Evolutionary conservation across 2,329 filamentous ascomycete genomes (phyloP).

Genomic region (Stemphylium beticola): DNA sequence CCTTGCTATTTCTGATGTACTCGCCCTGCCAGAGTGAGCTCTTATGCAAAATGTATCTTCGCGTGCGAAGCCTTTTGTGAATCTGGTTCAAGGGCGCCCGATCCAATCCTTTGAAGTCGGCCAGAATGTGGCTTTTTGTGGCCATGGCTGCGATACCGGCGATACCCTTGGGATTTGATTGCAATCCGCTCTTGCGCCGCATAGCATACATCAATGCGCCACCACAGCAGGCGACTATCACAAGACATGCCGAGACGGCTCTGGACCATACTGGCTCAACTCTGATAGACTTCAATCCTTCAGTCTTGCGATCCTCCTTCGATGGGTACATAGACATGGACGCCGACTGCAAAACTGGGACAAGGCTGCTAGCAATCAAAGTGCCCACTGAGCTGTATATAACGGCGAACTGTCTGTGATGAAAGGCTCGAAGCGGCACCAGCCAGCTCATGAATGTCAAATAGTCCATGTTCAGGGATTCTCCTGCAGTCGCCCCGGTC

Average conservation of each 20-base stretch:
- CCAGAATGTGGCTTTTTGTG: conserved; percentile 73
- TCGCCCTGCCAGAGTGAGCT: conserved; percentile 71
- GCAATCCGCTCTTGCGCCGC: conserved; percentile 68
- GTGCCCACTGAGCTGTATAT: conserved; percentile 69
- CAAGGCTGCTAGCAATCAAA: conserved; percentile 69
- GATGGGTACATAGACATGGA: conserved; percentile 64
- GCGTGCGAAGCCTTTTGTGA: conserved; percentile 68
- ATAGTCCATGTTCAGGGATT: conserved; percentile 76
- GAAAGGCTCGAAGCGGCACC: conserved; percentile 67
- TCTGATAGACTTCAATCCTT: conserved; percentile 60
- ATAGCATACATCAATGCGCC: conserved; percentile 66
- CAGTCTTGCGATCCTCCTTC: conserved; percentile 54
- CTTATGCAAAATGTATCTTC: conserved; percentile 73
- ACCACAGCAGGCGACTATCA: conserved; percentile 65
- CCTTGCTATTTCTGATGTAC: conserved; percentile 56
- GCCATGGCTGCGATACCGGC: conserved; percentile 78
- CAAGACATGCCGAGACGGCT: conserved; percentile 62
- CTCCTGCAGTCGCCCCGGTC: conserved; percentile 46
- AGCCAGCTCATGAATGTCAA: conserved; percentile 71
- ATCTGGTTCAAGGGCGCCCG: conserved; percentile 70
- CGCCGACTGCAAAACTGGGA: conserved; percentile 72
- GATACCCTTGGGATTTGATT: conserved; percentile 73
- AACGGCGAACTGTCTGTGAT: conserved; percentile 71
- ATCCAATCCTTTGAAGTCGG: conserved; percentile 76
- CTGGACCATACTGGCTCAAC: conserved; percentile 67